phyloP scores from a whole-genome alignment of 2,329 filamentous ascomycete genomes.

The Pseudogymnoascus sp. region DNA sequence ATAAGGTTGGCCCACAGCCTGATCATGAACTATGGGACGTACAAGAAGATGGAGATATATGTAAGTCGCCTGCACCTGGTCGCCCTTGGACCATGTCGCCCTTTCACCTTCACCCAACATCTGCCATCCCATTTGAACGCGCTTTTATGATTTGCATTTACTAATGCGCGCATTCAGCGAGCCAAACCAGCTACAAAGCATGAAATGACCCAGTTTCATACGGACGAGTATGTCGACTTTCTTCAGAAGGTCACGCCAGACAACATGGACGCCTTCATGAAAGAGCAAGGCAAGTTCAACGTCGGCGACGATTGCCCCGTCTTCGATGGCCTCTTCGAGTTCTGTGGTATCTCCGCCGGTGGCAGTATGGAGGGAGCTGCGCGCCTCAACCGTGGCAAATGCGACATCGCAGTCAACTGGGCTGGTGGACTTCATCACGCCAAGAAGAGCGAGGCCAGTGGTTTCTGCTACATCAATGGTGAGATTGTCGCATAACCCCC shows the following conservation, averaged over 20 bases:
- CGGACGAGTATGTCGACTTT: slow-evolving; percentile 92
- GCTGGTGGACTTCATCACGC: slow-evolving; percentile 94
- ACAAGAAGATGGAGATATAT: slow-evolving; percentile 95
- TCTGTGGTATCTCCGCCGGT: slow-evolving; percentile 89
- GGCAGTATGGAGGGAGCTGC: slow-evolving; percentile 90
- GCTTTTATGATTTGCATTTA: background rate
- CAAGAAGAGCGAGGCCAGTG: slow-evolving; percentile 91
- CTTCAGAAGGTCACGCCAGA: slow-evolving; percentile 92
- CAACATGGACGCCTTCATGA: slow-evolving; percentile 90
- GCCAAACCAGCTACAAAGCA: slow-evolving; percentile 80
- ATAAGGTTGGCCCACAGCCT: slow-evolving; percentile 91
- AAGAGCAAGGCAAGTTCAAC: slow-evolving; percentile 89
- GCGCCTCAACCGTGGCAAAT: slow-evolving; percentile 81
- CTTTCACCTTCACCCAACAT: slow-evolving; percentile 9
- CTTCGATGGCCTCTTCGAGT: slow-evolving; percentile 95
- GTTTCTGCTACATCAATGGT: slow-evolving; percentile 98
- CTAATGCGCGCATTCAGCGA: slow-evolving; percentile 41
- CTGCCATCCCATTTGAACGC: background rate
- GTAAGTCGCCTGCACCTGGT: slow-evolving; percentile 44
- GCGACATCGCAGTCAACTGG: slow-evolving; percentile 98
- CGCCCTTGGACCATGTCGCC: background rate
- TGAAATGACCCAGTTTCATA: slow-evolving; percentile 92
- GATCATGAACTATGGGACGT: slow-evolving; percentile 91
- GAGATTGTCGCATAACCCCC: slow-evolving; percentile 33
- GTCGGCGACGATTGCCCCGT: slow-evolving; percentile 96